Evolutionary conservation across 306 rosid genomes (phyloP), one percentile per base, ranked within the genome.

Genomic region (Malus domestica): DNA sequence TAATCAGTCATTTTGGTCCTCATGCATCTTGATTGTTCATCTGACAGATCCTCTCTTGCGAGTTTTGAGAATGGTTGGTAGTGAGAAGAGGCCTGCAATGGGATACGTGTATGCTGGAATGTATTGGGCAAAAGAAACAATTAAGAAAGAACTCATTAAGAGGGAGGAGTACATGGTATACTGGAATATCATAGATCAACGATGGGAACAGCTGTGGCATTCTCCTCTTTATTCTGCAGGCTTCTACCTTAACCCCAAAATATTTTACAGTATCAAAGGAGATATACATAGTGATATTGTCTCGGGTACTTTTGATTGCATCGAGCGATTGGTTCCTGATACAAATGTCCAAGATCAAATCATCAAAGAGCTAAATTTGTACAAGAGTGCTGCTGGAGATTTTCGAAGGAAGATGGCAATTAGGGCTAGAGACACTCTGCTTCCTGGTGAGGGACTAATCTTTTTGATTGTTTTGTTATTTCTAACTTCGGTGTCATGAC

Each of bases 191-290:
- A 90, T 93, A 81, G 93, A 93, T 87, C 93, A 85, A 64, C 82
- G 91, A 84, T 93, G 96, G 96, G 93, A 90, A 71, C 90, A 82
- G 78, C 88, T 82, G 40, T 85, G 89, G 92, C 70, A 77, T 74
- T 93, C 85, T 91, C 98, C 94, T 78, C 96, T 93, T 87, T 90
- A 88, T 78, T 87, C 91, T 20, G 96, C 97, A 25, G 97, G 97
- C 63, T 90, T 93, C 87, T 93, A 73, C 86, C 88, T 93, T 69
- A 90, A 91, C 91, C 98, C 98, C 20, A 90, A 88, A 84, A 85
- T 87, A 78, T 93, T 93, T 82, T 90, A 91, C 79, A 87, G 96
- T 76, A 62, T 88, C 54, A 87, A 91, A 87, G 97, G 97, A 80
- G 93, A 89, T 73, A 65, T 91, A 75, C 96, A 78, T 61, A 51